A percentile compares a stretch with the other conserved stretches of the same genome.
Conservation (phyloP, 2,329 filamentous ascomycete genomes). For the Acrodontium crateriforme region DNA sequence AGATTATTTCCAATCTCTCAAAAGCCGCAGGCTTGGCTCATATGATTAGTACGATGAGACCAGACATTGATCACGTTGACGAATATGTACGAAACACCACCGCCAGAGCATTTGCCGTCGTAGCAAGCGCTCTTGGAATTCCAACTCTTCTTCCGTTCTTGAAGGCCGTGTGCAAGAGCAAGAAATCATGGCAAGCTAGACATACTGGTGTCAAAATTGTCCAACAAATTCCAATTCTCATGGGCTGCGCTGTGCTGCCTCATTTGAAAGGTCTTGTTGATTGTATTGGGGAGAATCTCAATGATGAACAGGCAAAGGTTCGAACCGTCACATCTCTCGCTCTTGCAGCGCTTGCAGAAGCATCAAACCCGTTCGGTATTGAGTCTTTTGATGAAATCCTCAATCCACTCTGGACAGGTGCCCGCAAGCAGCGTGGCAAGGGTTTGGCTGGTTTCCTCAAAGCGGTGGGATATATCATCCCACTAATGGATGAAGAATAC, state of each 20-base stretch:
- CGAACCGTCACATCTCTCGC: constrained; percentile 90
- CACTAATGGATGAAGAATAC: constrained; percentile 98
- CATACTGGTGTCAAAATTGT: constrained; percentile 99
- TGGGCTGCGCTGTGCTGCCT: constrained; percentile 92
- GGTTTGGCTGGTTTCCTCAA: constrained; percentile 92
- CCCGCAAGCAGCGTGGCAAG: constrained; percentile 90
- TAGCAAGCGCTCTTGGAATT: constrained; percentile 90
- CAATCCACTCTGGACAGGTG: constrained; percentile 93
- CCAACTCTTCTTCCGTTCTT: constrained; percentile 90
- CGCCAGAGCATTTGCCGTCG: constrained; percentile 89
- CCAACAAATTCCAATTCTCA: constrained; percentile 94
- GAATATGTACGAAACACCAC: constrained; percentile 98
- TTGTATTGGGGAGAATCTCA: constrained; percentile 88
- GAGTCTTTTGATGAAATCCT: constrained; percentile 97
- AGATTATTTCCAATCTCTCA: constrained; percentile 95
- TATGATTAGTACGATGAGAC: constrained; percentile 99
- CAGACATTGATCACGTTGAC: constrained; percentile 95
- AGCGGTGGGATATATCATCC: constrained; percentile 95
- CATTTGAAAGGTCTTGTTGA: constrained; percentile 93
- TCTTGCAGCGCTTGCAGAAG: constrained; percentile 87
- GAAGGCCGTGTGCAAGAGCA: constrained; percentile 87
- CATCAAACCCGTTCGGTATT: constrained; percentile 95
- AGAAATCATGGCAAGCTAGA: constrained; percentile 97
- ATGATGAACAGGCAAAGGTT: constrained; percentile 96
- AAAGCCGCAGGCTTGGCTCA: constrained; percentile 94